Evolutionary conservation across 176 grass and related monocot genomes (phyloP), one percentile per base, ranked within the genome.

Genomic region (Rhynchospora tenuis): DNA sequence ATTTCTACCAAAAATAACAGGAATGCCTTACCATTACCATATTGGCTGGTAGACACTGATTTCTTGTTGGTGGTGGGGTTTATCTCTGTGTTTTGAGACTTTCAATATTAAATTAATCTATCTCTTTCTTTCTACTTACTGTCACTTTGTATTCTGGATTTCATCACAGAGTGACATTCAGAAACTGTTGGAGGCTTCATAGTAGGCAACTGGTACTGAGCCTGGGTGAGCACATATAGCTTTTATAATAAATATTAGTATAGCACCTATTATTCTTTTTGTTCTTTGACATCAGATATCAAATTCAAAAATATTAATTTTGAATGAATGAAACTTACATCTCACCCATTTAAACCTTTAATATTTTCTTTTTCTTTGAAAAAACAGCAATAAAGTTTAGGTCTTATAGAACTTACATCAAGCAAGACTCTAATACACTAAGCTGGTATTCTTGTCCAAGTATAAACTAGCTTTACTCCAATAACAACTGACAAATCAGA

Each of bases 131-230:
- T 74, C 19, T 51, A 22, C 71, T 74, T 15, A 74, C 71, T 28
- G 12, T 75, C 15, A 45, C 16, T 46, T 48, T 23, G 0, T 73
- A 48, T 73, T 48, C 23, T 73, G 43, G 42, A n/a, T 70, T 73
- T 42, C 2, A 47, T 73, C 10, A n/a, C 43, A 48, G 69, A 48
- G 69, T 47, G 47, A 75, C 72, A 75, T 75, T 75, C 72, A 54
- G 13, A 75, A 75, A 54, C 13, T 54, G 23, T 75, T 75, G 47
- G 46, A 75, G 72, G 47, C 72, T 75, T 75, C 72, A 52, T 75
- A 54, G 19, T 54, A 28, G 45, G 23, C 22, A 22, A 54, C 27
- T 75, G 47, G 47, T 17, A 75, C 47, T 24, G 72, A 52, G 47
- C 72, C 20, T 51, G 22, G 47, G 5, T 16, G 16, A 54, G 22